Evolutionary conservation across 2,329 filamentous ascomycete species (phyloP).

Genomic region (Clonostachys rosea): DNA sequence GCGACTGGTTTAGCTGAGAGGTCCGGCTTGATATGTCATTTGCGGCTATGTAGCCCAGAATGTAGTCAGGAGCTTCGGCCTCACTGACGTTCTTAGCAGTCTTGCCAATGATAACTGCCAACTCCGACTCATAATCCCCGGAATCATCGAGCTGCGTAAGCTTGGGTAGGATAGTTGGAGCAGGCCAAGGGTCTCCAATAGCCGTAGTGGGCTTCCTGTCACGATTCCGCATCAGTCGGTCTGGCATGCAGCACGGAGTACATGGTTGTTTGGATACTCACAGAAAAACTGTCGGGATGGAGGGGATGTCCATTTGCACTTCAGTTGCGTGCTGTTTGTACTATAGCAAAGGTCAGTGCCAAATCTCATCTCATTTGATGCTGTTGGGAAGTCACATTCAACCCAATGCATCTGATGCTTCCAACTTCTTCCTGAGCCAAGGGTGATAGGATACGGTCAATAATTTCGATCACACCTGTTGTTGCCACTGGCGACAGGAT

Average conservation of each 20-base stretch:
- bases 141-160: constrained; percentile 40
- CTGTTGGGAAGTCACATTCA: constrained; percentile 37
- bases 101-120: constrained; percentile 50
- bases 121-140: constrained; percentile 56
- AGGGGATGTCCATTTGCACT: constrained; percentile 44
- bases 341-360: constrained; percentile 6
- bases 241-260: no score
- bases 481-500: constrained; percentile 47
- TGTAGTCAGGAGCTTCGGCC: constrained; percentile 50
- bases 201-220: constrained; percentile 45
- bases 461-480: constrained; percentile 39
- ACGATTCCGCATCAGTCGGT: neutral
- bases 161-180: constrained; percentile 46
- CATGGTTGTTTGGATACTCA: constrained; percentile 7
- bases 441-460: constrained; percentile 42
- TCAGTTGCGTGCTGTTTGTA: constrained; percentile 35
- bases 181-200: constrained; percentile 48
- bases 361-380: constrained; percentile 11
- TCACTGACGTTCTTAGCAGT: constrained; percentile 48
- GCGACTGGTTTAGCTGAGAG: constrained; percentile 46
- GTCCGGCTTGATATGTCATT: constrained; percentile 61
- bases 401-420: constrained; percentile 53
- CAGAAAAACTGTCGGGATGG: constrained; percentile 52
- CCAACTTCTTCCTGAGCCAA: constrained; percentile 33
- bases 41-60: constrained; percentile 58